A percentile compares a stretch with the other conserved stretches of the same genome.
Conservation (phyloP, 371 early-diverging fungal species). For the Mortierella sp. region DNA sequence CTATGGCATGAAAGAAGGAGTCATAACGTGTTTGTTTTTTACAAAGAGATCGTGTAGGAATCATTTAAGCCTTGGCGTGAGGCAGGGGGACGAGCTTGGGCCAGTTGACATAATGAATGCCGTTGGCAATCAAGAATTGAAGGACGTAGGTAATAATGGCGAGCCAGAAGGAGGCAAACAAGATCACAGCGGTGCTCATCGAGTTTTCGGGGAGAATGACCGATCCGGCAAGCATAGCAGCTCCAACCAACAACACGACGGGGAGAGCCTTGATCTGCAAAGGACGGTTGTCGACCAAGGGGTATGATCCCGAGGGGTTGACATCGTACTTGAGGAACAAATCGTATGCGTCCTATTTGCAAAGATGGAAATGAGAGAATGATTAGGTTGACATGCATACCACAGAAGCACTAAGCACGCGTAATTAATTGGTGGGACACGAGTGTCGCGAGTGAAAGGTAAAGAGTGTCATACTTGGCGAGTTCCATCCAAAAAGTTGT, state of each 20-base stretch:
- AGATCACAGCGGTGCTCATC: conserved; percentile 27
- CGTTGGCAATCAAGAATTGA: conserved; percentile 37
- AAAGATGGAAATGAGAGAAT: not conserved
- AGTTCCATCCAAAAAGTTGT: conserved; percentile 94
- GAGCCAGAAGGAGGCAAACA: conserved; percentile 48
- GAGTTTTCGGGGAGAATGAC: conserved; percentile 47
- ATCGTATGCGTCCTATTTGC: conserved; percentile 48
- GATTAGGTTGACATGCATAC: not conserved
- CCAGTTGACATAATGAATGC: conserved; percentile 54
- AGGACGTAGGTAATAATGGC: conserved; percentile 30
- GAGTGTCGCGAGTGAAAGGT: not conserved
- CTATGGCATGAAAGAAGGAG: not conserved
- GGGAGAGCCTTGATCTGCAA: conserved; percentile 38
- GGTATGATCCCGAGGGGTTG: conserved; percentile 27
- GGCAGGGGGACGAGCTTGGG: conserved; percentile 43
- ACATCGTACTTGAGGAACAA: conserved; percentile 47
- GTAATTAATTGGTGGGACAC: not conserved
- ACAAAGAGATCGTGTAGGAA: too few species aligned
- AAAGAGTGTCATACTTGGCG: conserved; percentile 73
- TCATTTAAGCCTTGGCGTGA: not conserved
- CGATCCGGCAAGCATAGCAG: conserved; percentile 36
- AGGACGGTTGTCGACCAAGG: conserved; percentile 38
- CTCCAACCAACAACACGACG: conserved; percentile 28
- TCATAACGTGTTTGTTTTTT: not conserved
- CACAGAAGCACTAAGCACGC: not conserved